These are phyloP conservation scores for Casuarina equisetifolia DNA, from an alignment of 306 rosid genomes.

Conservation along the genomic window DNA sequence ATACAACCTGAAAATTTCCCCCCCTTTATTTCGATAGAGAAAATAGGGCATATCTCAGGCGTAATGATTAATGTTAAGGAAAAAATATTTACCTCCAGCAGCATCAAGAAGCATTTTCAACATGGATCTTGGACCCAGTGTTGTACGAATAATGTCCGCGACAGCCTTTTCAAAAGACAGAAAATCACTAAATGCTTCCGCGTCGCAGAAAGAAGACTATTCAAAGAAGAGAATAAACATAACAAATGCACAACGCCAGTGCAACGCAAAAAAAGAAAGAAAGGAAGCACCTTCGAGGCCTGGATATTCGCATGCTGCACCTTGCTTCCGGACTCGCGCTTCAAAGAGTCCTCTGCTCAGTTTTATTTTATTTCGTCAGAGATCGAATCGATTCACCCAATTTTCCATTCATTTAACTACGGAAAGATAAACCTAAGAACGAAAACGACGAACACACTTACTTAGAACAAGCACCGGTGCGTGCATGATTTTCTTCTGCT, in stretches of 20 bases:
- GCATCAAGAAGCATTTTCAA: slow-evolving; percentile 91
- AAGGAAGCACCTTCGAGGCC: slow-evolving; percentile 68
- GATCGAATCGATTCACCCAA: neutral
- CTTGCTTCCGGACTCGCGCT: slow-evolving; percentile 90
- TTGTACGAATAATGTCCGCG: slow-evolving; percentile 91
- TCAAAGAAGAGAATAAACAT: too few relatives aligned
- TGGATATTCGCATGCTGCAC: slow-evolving; percentile 92
- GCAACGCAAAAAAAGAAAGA: neutral
- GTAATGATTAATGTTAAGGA: neutral
- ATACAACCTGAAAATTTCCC: neutral
- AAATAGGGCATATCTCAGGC: neutral
- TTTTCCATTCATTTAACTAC: neutral
- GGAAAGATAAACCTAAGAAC: neutral
- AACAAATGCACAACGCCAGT: neutral
- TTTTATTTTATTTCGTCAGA: slow-evolving; percentile 9
- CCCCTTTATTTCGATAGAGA: neutral
- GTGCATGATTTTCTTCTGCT: neutral
- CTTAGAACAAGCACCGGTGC: slow-evolving; percentile 1
- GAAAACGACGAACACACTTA: neutral
- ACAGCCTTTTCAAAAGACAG: slow-evolving; percentile 57
- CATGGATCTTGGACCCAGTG: slow-evolving; percentile 97
- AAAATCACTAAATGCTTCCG: neutral
- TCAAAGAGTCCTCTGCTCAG: slow-evolving; percentile 80
- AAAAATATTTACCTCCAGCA: slow-evolving; percentile 55
- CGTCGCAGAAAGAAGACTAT: too few relatives aligned